These are phyloP conservation scores for Populus nigra DNA, from an alignment of 345 rosid species.

Conservation along the genomic window DNA sequence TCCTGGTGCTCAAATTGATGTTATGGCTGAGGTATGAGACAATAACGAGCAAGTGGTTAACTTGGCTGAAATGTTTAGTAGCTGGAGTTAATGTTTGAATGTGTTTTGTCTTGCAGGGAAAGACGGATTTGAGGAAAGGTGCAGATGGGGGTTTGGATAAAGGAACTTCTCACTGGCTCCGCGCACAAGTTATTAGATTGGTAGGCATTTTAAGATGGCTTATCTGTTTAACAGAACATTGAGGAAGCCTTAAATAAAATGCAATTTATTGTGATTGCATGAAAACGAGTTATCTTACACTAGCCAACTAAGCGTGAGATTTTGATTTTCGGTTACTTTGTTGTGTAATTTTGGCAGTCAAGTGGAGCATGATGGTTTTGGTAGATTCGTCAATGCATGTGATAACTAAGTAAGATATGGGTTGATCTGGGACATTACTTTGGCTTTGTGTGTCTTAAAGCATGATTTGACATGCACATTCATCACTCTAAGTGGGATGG, in stretches of 20 bases:
- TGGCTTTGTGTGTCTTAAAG: neutral
- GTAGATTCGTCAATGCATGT: neutral
- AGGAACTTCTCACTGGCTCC: slow-evolving; percentile 45
- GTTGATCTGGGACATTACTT: neutral
- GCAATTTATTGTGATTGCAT: neutral
- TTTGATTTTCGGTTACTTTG: neutral
- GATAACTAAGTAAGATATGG: neutral
- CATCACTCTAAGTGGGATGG: neutral
- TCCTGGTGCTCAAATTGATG: slow-evolving; percentile 65
- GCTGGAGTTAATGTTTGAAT: slow-evolving; percentile 6
- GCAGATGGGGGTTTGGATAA: slow-evolving; percentile 21
- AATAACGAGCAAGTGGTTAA: neutral
- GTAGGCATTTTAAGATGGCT: slow-evolving; percentile 34
- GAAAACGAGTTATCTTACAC: neutral
- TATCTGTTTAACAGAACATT: neutral
- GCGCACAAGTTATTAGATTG: slow-evolving; percentile 57
- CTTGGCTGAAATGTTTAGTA: slow-evolving; percentile 18
- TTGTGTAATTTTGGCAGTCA: neutral
- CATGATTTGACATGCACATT: neutral
- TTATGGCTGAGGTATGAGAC: slow-evolving; percentile 71
- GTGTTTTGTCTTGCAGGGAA: slow-evolving; percentile 42
- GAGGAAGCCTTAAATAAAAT: neutral
- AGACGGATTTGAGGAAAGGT: slow-evolving; percentile 15
- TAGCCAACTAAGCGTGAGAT: neutral
- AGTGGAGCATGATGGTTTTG: neutral